Evolutionary conservation across 768 basidiomycete species (phyloP).

Genomic region (Mycena capillaripes): DNA sequence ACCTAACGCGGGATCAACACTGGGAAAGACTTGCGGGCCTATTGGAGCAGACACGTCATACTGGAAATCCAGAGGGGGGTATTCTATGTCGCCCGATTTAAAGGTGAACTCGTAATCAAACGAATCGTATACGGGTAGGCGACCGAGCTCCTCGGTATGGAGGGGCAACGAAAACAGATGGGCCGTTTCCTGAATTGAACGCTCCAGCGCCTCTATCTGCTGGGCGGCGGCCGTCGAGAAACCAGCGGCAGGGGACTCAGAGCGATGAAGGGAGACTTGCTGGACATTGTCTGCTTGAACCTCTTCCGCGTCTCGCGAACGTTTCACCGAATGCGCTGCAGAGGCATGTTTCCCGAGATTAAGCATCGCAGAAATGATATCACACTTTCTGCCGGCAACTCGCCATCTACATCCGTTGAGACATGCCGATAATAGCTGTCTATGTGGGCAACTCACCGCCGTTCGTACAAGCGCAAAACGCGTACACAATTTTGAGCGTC

Average conservation of each 20-base stretch:
- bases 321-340: neutral
- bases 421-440: neutral
- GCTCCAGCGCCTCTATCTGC: neutral
- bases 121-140: slow-evolving; percentile 20
- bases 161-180: slow-evolving; percentile 15
- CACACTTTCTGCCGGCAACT: slow-evolving; percentile 22
- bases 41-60: too few relatives aligned
- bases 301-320: neutral
- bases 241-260: neutral
- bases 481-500: slow-evolving; percentile 58
- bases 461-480: slow-evolving; percentile 36
- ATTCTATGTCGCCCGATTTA: neutral
- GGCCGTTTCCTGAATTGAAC: neutral
- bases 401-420: slow-evolving; percentile 16
- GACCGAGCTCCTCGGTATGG: slow-evolving; percentile 18
- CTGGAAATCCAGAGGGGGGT: too few relatives aligned
- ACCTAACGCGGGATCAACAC: neutral
- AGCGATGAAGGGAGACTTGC: neutral
- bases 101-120: slow-evolving; percentile 18
- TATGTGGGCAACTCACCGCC: slow-evolving; percentile 2
- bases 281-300: neutral
- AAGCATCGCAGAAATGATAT: slow-evolving; percentile 28
- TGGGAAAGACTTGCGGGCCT: neutral
- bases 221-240: neutral
- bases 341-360: slow-evolving; percentile 2